A percentile compares a stretch with the other conserved stretches of the same genome.
Conservation (phyloP, 805 yeast genomes). For the Zygotorulaspora sp. region DNA sequence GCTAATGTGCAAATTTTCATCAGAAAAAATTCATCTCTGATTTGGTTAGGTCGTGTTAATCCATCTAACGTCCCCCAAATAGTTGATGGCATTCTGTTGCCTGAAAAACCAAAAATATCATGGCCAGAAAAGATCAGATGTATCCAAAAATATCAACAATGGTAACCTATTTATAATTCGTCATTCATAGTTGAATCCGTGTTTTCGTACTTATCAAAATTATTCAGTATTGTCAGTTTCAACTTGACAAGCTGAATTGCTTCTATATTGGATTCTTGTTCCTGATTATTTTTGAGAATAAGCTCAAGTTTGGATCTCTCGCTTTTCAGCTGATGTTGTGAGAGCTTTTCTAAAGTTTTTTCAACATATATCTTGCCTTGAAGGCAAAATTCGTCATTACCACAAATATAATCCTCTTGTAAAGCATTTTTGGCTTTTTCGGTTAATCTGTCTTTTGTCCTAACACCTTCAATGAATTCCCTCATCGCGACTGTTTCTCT, state of each 20-base stretch:
- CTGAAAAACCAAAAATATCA: conserved; percentile 65
- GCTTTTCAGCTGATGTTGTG: conserved; percentile 36
- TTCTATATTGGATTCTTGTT: conserved; percentile 29
- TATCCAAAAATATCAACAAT: conserved; percentile 42
- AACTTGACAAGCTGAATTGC: conserved; percentile 28
- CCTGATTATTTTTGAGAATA: conserved; percentile 18
- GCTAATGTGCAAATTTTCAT: conserved; percentile 82
- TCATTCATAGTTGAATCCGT: no score
- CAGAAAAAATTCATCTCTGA: conserved; percentile 45
- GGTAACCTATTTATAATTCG: no score
- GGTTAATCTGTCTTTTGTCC: conserved; percentile 14
- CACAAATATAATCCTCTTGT: conserved; percentile 35
- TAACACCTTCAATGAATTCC: conserved; percentile 44
- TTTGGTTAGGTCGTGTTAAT: conserved; percentile 84
- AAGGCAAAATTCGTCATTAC: conserved; percentile 11
- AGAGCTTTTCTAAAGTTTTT: conserved; percentile 21
- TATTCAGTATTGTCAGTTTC: conserved; percentile 17
- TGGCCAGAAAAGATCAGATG: conserved; percentile 58
- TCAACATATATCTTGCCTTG: conserved; percentile 16
- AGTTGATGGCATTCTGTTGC: conserved; percentile 67
- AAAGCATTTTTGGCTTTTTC: conserved; percentile 18
- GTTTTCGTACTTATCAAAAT: no score
- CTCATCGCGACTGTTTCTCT: conserved; percentile 47
- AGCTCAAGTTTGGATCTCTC: conserved; percentile 33
- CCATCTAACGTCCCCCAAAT: conserved; percentile 74